Base-by-base conservation (phyloP, 306 rosid genomes). In the Acacia crassicarpa region DNA sequence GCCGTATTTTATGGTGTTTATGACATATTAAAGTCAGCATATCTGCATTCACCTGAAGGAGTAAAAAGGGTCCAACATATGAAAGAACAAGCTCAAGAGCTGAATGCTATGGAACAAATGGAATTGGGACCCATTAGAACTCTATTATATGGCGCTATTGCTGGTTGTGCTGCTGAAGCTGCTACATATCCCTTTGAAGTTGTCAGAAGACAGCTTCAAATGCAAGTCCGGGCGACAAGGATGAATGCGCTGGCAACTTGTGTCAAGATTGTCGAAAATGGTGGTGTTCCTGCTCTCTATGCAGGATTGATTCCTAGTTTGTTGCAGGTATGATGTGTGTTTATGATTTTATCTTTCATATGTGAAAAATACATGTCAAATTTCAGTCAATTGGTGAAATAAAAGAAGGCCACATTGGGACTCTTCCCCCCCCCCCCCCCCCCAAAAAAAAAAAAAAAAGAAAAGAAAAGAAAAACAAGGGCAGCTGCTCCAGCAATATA, bases 81-180 rank as follows among this genome's bases (percentile, higher is more conserved):
- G 99, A 92, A 83, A 70, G 89, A 88, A 82, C 89, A 87, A 25
- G 88, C 80, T 59, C 67, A 83, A 80, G 94, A 77, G 84, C 81
- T 90, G 82, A 96, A 83, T 85, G 98, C 94, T 43, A 84, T 96
- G 46, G 98, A 93, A 73, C 97, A 96, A 80, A 81, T 96, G 83
- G 98, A 96, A 90, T 83, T 93, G 84, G 97, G 99, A 82, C 91
- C 99, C 3, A 4, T 85, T 46, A 89, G 94, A 88, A 95, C 99
- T 43, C 89, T 95, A 75, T 68, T 93, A 48, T 90, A 95, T 81
- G 99, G 99, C 79, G 99, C 98, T 82, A 84, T 95, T 76, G 83
- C 99, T 70, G 99, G 99, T 82, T 95, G 97, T 85, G 94, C 98
- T 81, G 90, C 97, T 54, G 99, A 95, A 90, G 97, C 94, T 74